Conservation (phyloP, 371 early-diverging fungal genomes). For the Rhizopus arrhizus region DNA sequence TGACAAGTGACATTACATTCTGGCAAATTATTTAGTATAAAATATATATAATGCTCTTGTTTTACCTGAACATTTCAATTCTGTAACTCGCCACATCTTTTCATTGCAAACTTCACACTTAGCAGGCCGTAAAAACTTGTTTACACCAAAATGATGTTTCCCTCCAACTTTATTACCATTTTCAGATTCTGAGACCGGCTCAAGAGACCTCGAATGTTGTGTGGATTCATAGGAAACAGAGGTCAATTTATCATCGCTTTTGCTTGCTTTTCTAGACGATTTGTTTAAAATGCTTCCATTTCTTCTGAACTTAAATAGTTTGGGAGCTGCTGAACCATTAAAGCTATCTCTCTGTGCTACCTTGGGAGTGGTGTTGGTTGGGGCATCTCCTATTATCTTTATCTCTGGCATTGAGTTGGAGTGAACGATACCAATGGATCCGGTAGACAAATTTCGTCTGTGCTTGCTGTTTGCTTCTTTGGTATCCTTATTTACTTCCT, state of each 20-base stretch:
- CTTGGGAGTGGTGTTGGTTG: slow-evolving; percentile 16
- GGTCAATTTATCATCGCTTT: slow-evolving; percentile 24
- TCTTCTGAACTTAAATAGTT: slow-evolving; percentile 48
- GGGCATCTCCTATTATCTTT: neutral
- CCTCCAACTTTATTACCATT: slow-evolving; percentile 13
- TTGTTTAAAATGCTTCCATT: slow-evolving; percentile 30
- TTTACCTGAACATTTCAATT: slow-evolving; percentile 75
- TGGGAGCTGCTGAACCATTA: slow-evolving; percentile 45
- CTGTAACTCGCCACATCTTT: slow-evolving; percentile 84
- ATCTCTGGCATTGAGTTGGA: slow-evolving; percentile 18
- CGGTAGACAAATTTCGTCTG: slow-evolving; percentile 29
- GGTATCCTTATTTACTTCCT: slow-evolving; percentile 3
- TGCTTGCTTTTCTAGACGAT: slow-evolving; percentile 15
- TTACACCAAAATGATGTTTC: slow-evolving; percentile 62
- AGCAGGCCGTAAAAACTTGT: slow-evolving; percentile 67
- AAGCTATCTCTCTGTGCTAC: slow-evolving; percentile 48
- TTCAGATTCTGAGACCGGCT: slow-evolving; percentile 26
- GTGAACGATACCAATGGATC: slow-evolving; percentile 22
- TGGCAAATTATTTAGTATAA: slow-evolving; percentile 8
- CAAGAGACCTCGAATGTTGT: slow-evolving; percentile 13
- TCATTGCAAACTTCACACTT: slow-evolving; percentile 87
- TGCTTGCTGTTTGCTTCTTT: slow-evolving; percentile 4
- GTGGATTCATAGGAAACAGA: slow-evolving; percentile 37
- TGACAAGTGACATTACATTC: slow-evolving; percentile 46
- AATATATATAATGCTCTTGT: neutral